Conservation (phyloP, 257 asterid species). For the Anisodus acutangulus region DNA sequence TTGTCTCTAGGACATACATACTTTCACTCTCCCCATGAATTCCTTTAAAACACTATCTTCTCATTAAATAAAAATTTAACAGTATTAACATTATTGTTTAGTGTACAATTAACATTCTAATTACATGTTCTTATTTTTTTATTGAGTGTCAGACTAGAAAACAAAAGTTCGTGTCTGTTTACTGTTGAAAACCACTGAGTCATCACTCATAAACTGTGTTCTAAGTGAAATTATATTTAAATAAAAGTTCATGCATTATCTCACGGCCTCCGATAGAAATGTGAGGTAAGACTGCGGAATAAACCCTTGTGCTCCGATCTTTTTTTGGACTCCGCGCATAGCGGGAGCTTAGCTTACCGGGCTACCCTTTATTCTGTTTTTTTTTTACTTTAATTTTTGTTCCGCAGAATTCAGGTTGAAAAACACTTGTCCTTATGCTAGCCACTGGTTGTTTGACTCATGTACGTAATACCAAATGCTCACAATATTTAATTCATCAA, state of each 20-base stretch:
- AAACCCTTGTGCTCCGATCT: too few relatives aligned
- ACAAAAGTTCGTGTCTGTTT: slow-evolving; percentile 9
- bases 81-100: slow-evolving; percentile 7
- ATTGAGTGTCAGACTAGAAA: not conserved
- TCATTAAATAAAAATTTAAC: not conserved
- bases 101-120: not conserved
- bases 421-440: not conserved
- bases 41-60: slow-evolving; percentile 14
- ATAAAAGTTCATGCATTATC: not conserved
- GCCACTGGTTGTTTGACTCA: slow-evolving; percentile 17
- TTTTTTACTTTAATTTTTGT: not conserved
- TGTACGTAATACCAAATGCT: not conserved
- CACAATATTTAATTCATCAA: not conserved
- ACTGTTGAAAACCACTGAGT: slow-evolving; percentile 25
- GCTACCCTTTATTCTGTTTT: too few relatives aligned
- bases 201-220: slow-evolving; percentile 23
- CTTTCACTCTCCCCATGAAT: not conserved
- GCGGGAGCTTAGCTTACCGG: too few relatives aligned
- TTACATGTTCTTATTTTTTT: slow-evolving; percentile 4
- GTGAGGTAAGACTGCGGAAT: too few relatives aligned
- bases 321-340: too few relatives aligned
- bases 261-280: too few relatives aligned
- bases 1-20: too few relatives aligned
- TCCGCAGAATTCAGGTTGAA: not conserved
- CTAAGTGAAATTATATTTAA: not conserved